Evolutionary conservation across 1,284 basidiomycete species (phyloP).

Genomic region (Ustilago xerochloae): DNA sequence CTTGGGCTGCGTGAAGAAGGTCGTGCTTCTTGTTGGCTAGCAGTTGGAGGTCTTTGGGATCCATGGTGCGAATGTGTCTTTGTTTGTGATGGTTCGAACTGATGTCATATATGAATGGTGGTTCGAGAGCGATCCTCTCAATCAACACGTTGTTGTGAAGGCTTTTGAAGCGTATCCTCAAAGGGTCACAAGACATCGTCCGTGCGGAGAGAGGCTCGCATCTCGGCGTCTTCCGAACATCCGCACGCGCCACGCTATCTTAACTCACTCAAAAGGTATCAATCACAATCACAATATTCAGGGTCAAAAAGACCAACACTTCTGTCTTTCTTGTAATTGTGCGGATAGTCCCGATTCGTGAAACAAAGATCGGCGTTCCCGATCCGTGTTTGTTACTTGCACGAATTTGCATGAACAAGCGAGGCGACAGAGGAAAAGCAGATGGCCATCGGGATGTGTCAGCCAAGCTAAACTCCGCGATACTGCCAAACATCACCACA

Average conservation of each 20-base stretch:
- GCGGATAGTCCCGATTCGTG: too few relatives aligned
- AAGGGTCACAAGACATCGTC: slow-evolving; percentile 31
- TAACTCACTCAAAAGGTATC: too few relatives aligned
- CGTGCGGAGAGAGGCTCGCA: not conserved
- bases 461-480: slow-evolving; percentile 1
- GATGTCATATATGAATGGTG: too few relatives aligned
- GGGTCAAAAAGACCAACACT: slow-evolving; percentile 8
- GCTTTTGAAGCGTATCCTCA: not conserved
- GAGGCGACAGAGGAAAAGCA: too few relatives aligned
- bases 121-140: too few relatives aligned
- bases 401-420: too few relatives aligned
- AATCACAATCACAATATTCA: too few relatives aligned
- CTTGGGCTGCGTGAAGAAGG: slow-evolving; percentile 52
- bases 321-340: too few relatives aligned
- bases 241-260: not conserved
- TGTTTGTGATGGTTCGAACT: too few relatives aligned
- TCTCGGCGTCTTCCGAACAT: slow-evolving; percentile 29
- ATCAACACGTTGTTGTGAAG: too few relatives aligned
- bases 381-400: too few relatives aligned
- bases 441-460: slow-evolving; percentile 15
- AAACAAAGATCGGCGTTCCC: too few relatives aligned
- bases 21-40: slow-evolving; percentile 47
- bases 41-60: slow-evolving; percentile 31
- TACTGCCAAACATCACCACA: not conserved
- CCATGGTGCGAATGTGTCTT: slow-evolving; percentile 22